These are phyloP conservation scores for Blastomyces percursus DNA, from an alignment of 2,329 filamentous ascomycete species.

Conservation along the genomic window DNA sequence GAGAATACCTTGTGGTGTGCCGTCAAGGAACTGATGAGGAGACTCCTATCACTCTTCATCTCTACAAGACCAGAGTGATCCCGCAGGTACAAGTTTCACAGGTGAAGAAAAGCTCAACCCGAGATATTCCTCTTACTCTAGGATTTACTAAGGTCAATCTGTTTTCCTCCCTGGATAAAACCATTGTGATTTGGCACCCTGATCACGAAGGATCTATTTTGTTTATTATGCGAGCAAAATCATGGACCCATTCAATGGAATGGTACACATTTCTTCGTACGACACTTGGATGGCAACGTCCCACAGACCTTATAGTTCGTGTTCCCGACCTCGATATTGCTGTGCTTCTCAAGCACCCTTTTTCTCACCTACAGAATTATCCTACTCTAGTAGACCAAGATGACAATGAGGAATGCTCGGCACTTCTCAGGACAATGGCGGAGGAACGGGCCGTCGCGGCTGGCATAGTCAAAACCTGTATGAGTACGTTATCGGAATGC, in stretches of 20 bases:
- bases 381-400: constrained; percentile 29
- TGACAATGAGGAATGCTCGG: constrained; percentile 30
- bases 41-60: constrained; percentile 46
- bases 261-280: constrained; percentile 58
- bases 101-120: constrained; percentile 44
- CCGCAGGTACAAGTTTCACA: constrained; percentile 46
- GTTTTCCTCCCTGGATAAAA: constrained; percentile 57
- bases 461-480: constrained; percentile 46
- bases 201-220: constrained; percentile 46
- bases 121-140: constrained; percentile 39
- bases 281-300: constrained; percentile 47
- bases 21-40: constrained; percentile 46
- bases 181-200: constrained; percentile 52
- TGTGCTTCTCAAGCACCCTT: constrained; percentile 49
- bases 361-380: constrained; percentile 41
- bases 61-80: constrained; percentile 54
- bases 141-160: constrained; percentile 46
- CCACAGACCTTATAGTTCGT: constrained; percentile 47
- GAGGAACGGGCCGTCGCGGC: constrained; percentile 47
- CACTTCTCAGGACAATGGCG: constrained; percentile 17
- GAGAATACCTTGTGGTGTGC: constrained; percentile 53
- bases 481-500: constrained; percentile 47
- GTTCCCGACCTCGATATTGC: constrained; percentile 53
- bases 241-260: constrained; percentile 51
- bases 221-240: constrained; percentile 51